Evolutionary conservation across 1,284 basidiomycete species (phyloP).

Genomic region (Rhodotorula glutinis): DNA sequence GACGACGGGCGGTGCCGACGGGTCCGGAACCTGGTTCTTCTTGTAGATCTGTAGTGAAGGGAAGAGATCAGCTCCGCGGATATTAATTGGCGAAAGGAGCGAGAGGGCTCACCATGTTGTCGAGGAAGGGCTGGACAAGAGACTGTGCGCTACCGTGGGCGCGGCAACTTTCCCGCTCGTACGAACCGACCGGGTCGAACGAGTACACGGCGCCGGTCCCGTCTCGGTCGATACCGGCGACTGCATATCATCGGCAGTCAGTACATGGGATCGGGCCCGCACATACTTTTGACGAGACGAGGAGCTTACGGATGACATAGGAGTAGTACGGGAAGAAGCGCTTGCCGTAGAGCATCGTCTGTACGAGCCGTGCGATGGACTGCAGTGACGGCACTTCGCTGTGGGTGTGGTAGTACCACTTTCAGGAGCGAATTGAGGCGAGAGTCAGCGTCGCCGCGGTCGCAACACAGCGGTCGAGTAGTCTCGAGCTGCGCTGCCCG

Average conservation of each 20-base stretch:
- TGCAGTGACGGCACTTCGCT: conserved; percentile 88
- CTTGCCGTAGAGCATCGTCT: conserved; percentile 89
- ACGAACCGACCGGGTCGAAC: conserved; percentile 92
- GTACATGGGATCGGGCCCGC: background rate
- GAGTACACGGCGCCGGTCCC: conserved; percentile 93
- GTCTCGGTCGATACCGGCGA: conserved; percentile 50
- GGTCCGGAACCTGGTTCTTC: conserved; percentile 73
- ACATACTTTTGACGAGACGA: background rate
- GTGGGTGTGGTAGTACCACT: conserved; percentile 95
- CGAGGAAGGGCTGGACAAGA: conserved; percentile 89
- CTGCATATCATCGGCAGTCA: conserved; percentile 12
- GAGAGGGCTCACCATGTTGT: conserved; percentile 74
- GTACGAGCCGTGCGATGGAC: conserved; percentile 86
- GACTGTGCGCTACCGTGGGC: conserved; percentile 87
- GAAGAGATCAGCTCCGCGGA: background rate
- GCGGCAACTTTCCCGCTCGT: conserved; percentile 90
- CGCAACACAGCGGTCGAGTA: too few species aligned
- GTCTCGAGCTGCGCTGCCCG: too few species aligned
- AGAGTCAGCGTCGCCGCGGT: background rate
- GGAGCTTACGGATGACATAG: conserved; percentile 79
- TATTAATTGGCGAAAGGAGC: too few species aligned
- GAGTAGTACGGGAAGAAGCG: conserved; percentile 97
- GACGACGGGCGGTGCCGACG: conserved; percentile 46
- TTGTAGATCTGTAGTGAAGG: conserved; percentile 74
- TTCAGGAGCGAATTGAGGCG: conserved; percentile 1